These are phyloP conservation scores for Calonectria pauciramosa DNA, from an alignment of 2,329 filamentous ascomycete species.

Conservation along the genomic window DNA sequence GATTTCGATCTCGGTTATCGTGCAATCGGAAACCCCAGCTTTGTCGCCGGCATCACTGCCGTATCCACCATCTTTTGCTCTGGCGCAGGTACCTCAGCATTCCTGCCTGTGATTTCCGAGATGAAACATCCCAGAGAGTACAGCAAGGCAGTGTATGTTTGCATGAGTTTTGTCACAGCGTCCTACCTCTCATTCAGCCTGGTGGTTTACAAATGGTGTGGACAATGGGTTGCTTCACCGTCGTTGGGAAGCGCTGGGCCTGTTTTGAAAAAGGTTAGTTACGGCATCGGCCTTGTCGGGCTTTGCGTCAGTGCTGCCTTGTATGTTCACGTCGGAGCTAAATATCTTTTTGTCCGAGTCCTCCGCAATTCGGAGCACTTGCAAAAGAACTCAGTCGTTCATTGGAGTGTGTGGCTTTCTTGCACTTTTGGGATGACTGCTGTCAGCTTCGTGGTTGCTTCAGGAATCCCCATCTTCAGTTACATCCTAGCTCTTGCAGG, in stretches of 20 bases:
- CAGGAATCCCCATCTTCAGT: conserved; percentile 44
- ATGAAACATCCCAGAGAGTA: background rate
- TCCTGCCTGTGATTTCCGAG: conserved; percentile 41
- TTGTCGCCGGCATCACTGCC: conserved; percentile 42
- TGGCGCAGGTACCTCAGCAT: conserved; percentile 38
- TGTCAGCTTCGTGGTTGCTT: conserved; percentile 38
- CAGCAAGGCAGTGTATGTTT: background rate
- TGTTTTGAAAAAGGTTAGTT: conserved; percentile 12
- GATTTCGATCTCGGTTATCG: conserved; percentile 49
- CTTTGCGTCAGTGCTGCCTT: background rate
- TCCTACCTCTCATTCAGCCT: background rate
- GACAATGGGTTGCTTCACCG: conserved; percentile 6
- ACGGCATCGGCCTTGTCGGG: background rate
- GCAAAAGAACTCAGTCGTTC: background rate
- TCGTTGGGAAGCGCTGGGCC: conserved; percentile 2
- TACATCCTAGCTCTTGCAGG: conserved; percentile 43
- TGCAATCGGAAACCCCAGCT: conserved; percentile 36
- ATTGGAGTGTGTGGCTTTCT: background rate
- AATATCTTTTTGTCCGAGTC: conserved; percentile 6
- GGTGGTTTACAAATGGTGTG: conserved; percentile 7
- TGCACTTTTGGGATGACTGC: conserved; percentile 32
- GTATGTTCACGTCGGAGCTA: background rate
- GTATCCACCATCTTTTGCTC: conserved; percentile 43
- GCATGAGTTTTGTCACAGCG: background rate
- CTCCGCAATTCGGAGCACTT: conserved; percentile 3